Percentiles rank a stretch among this genome's conserved stretches.
Evolutionary conservation across 164 flowering plant species (phyloP).

Genomic region (Warburgia ugandensis): DNA sequence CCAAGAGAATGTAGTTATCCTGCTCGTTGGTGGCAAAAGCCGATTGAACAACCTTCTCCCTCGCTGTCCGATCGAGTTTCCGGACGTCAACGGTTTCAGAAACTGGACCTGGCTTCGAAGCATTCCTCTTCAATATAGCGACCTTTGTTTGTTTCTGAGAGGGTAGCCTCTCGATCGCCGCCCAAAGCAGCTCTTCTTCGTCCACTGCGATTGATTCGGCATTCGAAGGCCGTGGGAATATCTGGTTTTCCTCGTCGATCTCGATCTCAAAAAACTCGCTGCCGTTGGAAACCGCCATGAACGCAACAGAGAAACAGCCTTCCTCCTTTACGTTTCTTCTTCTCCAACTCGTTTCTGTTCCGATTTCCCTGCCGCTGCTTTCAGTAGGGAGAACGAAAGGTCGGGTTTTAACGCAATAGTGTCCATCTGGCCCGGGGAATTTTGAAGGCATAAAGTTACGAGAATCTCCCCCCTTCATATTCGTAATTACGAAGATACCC

Average conservation of each 20-base stretch:
- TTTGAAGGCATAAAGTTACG: too few relatives aligned
- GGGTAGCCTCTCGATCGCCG: constrained; percentile 66
- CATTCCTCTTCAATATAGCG: constrained; percentile 41
- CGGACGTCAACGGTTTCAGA: constrained; percentile 56
- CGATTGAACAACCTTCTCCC: constrained; percentile 54
- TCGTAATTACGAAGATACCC: too few relatives aligned
- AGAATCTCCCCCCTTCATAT: too few relatives aligned
- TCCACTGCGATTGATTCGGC: constrained; percentile 51
- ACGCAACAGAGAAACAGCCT: too few relatives aligned
- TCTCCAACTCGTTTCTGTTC: too few relatives aligned
- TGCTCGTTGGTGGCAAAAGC: constrained; percentile 78
- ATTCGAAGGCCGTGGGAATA: constrained; percentile 48
- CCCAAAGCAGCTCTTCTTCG: constrained; percentile 74
- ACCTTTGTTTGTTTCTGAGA: constrained; percentile 38
- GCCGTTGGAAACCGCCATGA: constrained; percentile 52
- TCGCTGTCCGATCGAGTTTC: constrained; percentile 41
- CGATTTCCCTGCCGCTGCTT: too few relatives aligned
- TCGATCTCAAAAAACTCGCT: constrained; percentile 63
- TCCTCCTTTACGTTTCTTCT: too few relatives aligned
- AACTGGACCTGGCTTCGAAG: constrained; percentile 16
- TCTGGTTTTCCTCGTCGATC: constrained; percentile 12
- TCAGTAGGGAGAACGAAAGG: too few relatives aligned
- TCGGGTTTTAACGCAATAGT: too few relatives aligned
- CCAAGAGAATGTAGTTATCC: constrained; percentile 61
- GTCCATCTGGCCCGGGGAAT: too few relatives aligned